Percentiles rank a stretch among this genome's conserved stretches.
Conservation (phyloP, 495 filamentous ascomycete genomes). For the Lepidopterella palustris region DNA sequence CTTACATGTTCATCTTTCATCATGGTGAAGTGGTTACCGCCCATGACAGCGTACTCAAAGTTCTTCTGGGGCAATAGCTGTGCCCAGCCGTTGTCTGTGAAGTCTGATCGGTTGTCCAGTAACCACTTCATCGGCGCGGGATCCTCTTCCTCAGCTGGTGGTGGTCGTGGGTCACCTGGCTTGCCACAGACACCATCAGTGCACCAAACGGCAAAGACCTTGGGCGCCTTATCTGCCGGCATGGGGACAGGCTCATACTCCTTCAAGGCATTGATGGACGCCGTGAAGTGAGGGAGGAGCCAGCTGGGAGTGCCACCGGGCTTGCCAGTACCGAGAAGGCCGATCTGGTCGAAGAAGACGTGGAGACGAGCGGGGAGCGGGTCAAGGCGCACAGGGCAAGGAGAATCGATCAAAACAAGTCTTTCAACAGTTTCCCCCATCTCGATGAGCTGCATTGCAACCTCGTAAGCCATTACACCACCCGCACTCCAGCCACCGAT, state of each 20-base stretch:
- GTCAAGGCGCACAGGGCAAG: constrained; percentile 69
- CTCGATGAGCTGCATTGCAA: constrained; percentile 62
- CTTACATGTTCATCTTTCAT: constrained; percentile 55
- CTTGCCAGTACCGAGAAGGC: constrained; percentile 67
- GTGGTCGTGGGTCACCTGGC: constrained; percentile 55
- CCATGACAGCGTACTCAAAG: constrained; percentile 55
- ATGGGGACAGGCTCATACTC: constrained; percentile 61
- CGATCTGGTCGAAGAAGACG: constrained; percentile 70
- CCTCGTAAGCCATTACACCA: constrained; percentile 82
- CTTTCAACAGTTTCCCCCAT: constrained; percentile 63
- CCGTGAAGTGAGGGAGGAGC: constrained; percentile 78
- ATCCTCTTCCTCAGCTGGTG: constrained; percentile 43
- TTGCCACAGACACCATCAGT: constrained; percentile 72
- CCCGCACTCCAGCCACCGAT: constrained; percentile 78
- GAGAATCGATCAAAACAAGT: constrained; percentile 77
- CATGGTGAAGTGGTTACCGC: constrained; percentile 67
- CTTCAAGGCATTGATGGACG: constrained; percentile 66
- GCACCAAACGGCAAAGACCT: constrained; percentile 69
- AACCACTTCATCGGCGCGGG: constrained; percentile 75
- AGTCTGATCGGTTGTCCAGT: constrained; percentile 68
- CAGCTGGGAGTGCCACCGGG: constrained; percentile 61
- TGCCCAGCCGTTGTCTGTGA: constrained; percentile 75
- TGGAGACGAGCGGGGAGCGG: constrained; percentile 71
- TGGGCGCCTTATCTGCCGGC: constrained; percentile 46
- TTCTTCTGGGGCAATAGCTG: constrained; percentile 61